Evolutionary conservation across 345 rosid species (phyloP).

Genomic region (Arabidopsis suecica): DNA sequence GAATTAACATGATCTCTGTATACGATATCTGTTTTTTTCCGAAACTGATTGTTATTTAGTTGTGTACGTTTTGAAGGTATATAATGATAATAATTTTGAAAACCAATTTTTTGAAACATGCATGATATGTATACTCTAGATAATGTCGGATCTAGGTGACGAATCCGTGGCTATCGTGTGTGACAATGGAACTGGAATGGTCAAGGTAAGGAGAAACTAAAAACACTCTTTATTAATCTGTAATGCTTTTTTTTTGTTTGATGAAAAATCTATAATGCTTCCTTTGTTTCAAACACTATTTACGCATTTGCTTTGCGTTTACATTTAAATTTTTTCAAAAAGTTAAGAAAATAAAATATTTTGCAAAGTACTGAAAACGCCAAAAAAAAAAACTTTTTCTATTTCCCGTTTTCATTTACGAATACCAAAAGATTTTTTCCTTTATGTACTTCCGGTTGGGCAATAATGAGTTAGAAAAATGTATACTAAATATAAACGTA

Average conservation of each 20-base stretch:
- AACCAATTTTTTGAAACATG: neutral
- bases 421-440: neutral
- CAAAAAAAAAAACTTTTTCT: neutral
- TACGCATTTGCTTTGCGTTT: neutral
- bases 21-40: neutral
- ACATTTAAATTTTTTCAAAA: neutral
- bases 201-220: constrained; percentile 53
- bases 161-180: constrained; percentile 58
- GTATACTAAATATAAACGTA: neutral
- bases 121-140: constrained; percentile 29
- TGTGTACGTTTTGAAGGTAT: no score
- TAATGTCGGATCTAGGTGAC: constrained; percentile 55
- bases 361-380: neutral
- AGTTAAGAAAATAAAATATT: neutral
- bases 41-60: constrained; percentile 4
- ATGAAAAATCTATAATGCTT: neutral
- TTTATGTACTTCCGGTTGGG: neutral
- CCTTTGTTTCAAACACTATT: neutral
- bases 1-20: neutral
- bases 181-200: constrained; percentile 78
- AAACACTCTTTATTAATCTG: neutral
- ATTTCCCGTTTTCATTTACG: neutral
- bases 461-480: neutral
- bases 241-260: neutral
- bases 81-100: neutral